phyloP scores from a whole-genome alignment of 2,329 filamentous ascomycete species.

The Epichloe festucae region DNA sequence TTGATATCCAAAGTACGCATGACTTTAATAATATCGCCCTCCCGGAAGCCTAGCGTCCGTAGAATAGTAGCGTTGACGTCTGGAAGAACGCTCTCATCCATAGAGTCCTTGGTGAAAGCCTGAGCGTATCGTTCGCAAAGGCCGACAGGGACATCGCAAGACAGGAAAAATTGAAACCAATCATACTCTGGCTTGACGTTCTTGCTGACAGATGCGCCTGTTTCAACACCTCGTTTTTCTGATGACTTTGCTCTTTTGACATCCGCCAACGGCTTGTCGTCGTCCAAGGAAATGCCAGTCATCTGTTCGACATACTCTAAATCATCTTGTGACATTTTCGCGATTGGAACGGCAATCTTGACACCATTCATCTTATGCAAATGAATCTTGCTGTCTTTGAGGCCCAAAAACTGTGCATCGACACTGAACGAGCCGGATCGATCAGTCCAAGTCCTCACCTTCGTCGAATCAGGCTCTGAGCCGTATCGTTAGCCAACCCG shows the following conservation, averaged over 20 bases:
- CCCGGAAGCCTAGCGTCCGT: conserved; percentile 80
- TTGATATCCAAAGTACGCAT: conserved; percentile 80
- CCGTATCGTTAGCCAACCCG: conserved; percentile 1
- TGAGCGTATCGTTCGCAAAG: conserved; percentile 90
- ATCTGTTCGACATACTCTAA: conserved; percentile 84
- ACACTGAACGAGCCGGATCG: conserved; percentile 93
- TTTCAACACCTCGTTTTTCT: conserved; percentile 20
- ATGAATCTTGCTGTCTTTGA: conserved; percentile 94
- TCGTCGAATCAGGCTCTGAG: conserved; percentile 66
- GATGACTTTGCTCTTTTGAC: conserved; percentile 45
- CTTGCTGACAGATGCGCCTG: conserved; percentile 51
- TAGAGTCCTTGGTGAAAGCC: conserved; percentile 80
- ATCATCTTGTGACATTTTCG: conserved; percentile 92
- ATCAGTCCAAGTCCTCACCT: conserved; percentile 89
- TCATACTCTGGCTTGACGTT: conserved; percentile 67
- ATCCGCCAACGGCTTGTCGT: conserved; percentile 85
- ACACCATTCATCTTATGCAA: conserved; percentile 96
- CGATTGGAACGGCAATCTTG: conserved; percentile 90
- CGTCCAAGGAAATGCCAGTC: conserved; percentile 82
- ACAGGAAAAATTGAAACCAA: conserved; percentile 98
- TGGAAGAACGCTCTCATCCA: conserved; percentile 85
- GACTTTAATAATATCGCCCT: conserved; percentile 91
- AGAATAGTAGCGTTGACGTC: conserved; percentile 77
- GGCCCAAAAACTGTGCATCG: conserved; percentile 87
- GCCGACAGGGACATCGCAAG: conserved; percentile 80